These are phyloP conservation scores for Lichtheimia hyalospora DNA, from an alignment of 371 early-diverging fungal species.

Conservation along the genomic window DNA sequence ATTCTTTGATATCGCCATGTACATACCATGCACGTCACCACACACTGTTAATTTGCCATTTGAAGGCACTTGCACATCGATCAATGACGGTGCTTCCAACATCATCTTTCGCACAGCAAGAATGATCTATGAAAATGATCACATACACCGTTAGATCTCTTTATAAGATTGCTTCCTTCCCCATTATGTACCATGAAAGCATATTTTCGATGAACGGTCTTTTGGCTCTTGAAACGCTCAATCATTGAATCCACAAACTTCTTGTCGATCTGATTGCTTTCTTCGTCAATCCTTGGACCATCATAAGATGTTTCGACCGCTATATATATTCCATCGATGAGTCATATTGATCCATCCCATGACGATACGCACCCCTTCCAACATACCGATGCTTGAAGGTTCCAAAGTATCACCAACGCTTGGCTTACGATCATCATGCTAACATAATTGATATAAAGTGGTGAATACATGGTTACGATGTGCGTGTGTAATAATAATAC, in stretches of 20 bases:
- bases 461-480: background rate
- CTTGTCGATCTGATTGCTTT: constrained; percentile 60
- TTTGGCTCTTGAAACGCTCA: constrained; percentile 82
- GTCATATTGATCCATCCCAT: constrained; percentile 5
- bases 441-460: background rate
- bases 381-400: constrained; percentile 46
- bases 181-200: constrained; percentile 61
- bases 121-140: constrained; percentile 81
- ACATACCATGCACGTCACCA: constrained; percentile 95
- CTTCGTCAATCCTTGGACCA: constrained; percentile 60
- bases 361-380: background rate
- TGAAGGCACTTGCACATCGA: constrained; percentile 81
- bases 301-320: constrained; percentile 75
- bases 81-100: constrained; percentile 72
- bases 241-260: constrained; percentile 81
- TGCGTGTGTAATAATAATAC: constrained; percentile 1
- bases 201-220: constrained; percentile 89
- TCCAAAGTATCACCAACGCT: constrained; percentile 54
- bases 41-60: constrained; percentile 86
- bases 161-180: too few species aligned
- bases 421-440: constrained; percentile 45
- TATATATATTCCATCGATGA: constrained; percentile 21
- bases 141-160: background rate
- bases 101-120: constrained; percentile 72
- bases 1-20: background rate